Conservation (phyloP, 2,329 filamentous ascomycete species). For the Epichloe bromicola region DNA sequence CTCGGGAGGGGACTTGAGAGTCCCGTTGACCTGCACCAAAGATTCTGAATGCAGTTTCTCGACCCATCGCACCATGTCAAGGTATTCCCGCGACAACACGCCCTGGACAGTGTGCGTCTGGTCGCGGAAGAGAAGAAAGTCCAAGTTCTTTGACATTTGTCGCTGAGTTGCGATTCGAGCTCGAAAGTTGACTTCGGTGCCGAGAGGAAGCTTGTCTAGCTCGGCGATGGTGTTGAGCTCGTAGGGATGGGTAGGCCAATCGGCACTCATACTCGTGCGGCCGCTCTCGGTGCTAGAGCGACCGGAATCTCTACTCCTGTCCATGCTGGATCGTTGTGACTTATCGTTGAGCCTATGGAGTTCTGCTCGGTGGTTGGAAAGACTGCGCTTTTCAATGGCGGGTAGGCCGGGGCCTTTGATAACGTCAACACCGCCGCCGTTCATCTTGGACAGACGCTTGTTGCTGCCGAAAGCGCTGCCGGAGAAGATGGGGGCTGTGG, state of each 20-base stretch:
- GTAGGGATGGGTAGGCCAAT: constrained; percentile 26
- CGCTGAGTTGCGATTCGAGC: constrained; percentile 49
- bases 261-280: constrained; percentile 23
- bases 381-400: constrained; percentile 15
- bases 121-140: constrained; percentile 78
- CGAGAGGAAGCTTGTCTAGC: constrained; percentile 23
- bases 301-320: constrained; percentile 14
- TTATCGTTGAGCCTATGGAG: constrained; percentile 8
- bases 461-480: constrained; percentile 11
- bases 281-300: constrained; percentile 19
- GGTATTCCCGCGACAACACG: constrained; percentile 45
- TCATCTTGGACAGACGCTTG: constrained; percentile 15
- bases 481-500: neutral
- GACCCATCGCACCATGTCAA: constrained; percentile 75
- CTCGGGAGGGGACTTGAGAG: constrained; percentile 59
- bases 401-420: constrained; percentile 16
- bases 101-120: constrained; percentile 75
- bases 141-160: constrained; percentile 67
- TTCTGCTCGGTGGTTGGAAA: constrained; percentile 11
- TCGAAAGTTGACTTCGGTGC: constrained; percentile 28
- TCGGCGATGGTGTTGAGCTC: constrained; percentile 26
- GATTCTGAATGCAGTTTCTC: constrained; percentile 70
- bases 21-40: constrained; percentile 63
- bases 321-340: constrained; percentile 14
- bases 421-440: constrained; percentile 21